Evolutionary conservation across 345 rosid species (phyloP).

Genomic region (Stellera chamaejasme): DNA sequence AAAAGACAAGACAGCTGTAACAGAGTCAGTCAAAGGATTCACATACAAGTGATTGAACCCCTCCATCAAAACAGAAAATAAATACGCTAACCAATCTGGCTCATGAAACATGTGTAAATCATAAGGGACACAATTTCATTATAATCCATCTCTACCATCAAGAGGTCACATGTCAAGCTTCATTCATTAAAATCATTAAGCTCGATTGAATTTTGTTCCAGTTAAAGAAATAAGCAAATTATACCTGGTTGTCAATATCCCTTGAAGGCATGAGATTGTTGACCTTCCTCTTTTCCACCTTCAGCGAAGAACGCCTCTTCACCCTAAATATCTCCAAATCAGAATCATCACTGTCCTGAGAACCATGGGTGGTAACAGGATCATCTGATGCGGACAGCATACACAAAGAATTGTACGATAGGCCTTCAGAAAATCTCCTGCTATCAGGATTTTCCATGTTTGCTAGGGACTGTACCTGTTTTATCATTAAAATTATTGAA

Average conservation of each 20-base stretch:
- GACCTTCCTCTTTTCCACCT: slow-evolving; percentile 48
- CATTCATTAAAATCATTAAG: no score
- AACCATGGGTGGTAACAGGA: slow-evolving; percentile 14
- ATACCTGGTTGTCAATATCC: slow-evolving; percentile 61
- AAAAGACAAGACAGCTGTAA: no score
- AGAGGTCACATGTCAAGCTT: no score
- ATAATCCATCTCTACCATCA: no score
- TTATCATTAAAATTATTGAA: slow-evolving; percentile 7
- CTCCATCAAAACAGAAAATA: no score
- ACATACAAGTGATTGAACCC: no score
- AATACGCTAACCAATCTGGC: no score
- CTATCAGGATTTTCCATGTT: slow-evolving; percentile 30
- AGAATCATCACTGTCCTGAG: slow-evolving; percentile 69
- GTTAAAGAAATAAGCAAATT: neutral
- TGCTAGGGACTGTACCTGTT: slow-evolving; percentile 40
- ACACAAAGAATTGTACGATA: slow-evolving; percentile 16
- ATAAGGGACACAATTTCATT: no score
- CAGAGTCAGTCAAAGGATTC: no score
- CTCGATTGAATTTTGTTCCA: no score
- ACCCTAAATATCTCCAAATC: slow-evolving; percentile 83
- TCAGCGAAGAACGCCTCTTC: slow-evolving; percentile 73
- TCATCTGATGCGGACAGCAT: slow-evolving; percentile 29
- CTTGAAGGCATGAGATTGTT: slow-evolving; percentile 28
- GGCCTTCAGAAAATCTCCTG: slow-evolving; percentile 30
- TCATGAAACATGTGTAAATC: no score